A percentile compares a stretch with the other conserved stretches of the same genome.
Conservation (phyloP, 352 stramenopile species). For the Aphanomyces euteiches region DNA sequence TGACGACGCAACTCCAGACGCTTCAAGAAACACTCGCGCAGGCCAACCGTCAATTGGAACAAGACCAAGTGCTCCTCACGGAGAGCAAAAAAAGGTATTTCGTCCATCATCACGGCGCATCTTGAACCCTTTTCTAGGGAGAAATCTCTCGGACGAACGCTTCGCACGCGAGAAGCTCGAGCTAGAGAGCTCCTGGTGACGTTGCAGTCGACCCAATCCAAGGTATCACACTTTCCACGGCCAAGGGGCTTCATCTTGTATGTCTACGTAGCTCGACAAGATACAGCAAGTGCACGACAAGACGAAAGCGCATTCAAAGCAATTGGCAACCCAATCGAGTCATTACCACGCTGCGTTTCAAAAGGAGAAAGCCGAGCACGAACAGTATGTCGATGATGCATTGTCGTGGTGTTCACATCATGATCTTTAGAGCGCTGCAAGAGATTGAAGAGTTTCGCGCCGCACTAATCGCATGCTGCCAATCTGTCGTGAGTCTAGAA, state of each 20-base stretch:
- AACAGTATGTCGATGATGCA: background rate
- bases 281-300: background rate
- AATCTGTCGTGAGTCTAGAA: constrained; percentile 4
- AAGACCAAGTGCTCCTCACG: constrained; percentile 6
- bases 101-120: background rate
- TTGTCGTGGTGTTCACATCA: background rate
- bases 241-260: no score
- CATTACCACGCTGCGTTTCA: background rate
- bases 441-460: constrained; percentile 19
- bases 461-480: constrained; percentile 10
- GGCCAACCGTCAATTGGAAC: constrained; percentile 13
- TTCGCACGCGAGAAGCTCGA: background rate
- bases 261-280: background rate
- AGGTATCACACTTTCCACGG: constrained; percentile 1
- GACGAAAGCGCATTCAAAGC: constrained; percentile 17
- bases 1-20: background rate
- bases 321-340: background rate
- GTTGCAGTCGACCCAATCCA: constrained; percentile 11
- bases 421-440: background rate
- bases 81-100: constrained; percentile 12
- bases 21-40: background rate
- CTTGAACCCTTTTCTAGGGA: background rate
- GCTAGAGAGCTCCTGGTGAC: constrained; percentile 5
- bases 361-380: background rate
- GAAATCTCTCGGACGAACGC: constrained; percentile 4